Conservation (phyloP, 306 rosid genomes). For the Rosa chinensis region DNA sequence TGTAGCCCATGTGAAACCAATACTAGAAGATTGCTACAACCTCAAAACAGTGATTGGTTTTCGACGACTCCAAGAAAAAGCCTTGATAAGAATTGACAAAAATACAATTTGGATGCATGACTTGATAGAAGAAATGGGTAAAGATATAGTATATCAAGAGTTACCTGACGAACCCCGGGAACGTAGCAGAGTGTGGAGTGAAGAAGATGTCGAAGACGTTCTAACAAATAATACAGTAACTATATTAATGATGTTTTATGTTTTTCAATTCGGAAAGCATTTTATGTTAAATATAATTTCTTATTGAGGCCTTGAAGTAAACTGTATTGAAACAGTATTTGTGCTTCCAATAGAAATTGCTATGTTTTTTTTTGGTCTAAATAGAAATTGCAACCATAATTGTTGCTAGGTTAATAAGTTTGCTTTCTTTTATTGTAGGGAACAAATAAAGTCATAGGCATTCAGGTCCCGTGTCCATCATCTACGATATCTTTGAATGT, state of each 20-base stretch:
- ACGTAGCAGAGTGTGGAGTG: background rate
- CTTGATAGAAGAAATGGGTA: constrained; percentile 41
- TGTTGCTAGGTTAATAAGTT: too few species aligned
- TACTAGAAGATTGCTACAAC: constrained; percentile 31
- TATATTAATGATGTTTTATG: too few species aligned
- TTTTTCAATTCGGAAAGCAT: too few species aligned
- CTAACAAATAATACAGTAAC: background rate
- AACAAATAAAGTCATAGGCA: background rate
- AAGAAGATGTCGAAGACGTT: background rate
- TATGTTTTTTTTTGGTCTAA: too few species aligned
- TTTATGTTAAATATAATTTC: too few species aligned
- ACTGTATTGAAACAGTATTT: too few species aligned
- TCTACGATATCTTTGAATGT: background rate
- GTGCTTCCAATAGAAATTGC: too few species aligned
- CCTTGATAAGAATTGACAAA: constrained; percentile 11
- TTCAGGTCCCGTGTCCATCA: background rate
- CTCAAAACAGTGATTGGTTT: background rate
- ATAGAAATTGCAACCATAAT: too few species aligned
- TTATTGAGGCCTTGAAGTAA: too few species aligned
- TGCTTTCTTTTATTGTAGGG: background rate
- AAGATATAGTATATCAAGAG: constrained; percentile 12
- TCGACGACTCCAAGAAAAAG: background rate
- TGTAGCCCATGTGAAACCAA: constrained; percentile 23
- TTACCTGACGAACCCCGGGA: too few species aligned
- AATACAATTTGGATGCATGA: constrained; percentile 35